These are phyloP conservation scores for Phytophthora crassamura DNA, from an alignment of 352 stramenopile species.

Conservation along the genomic window DNA sequence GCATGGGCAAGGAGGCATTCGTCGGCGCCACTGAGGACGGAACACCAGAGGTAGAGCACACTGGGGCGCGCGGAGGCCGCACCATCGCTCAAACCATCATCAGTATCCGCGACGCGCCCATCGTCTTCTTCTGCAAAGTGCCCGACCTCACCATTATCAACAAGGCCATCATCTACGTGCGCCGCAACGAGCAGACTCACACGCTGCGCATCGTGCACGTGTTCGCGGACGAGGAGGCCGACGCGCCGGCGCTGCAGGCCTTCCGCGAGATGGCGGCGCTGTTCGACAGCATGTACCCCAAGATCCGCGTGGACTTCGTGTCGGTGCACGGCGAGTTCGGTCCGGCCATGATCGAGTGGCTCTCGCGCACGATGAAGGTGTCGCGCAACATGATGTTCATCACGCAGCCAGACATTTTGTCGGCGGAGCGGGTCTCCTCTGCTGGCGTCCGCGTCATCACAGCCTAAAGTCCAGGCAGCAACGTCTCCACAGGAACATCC, in stretches of 20 bases:
- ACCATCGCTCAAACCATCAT: conserved; percentile 79
- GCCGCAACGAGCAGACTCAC: conserved; percentile 91
- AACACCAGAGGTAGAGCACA: conserved; percentile 41
- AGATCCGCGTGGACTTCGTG: conserved; percentile 84
- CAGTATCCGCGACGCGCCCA: conserved; percentile 81
- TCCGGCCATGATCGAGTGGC: conserved; percentile 77
- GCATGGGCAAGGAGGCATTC: conserved; percentile 14
- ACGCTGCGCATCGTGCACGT: conserved; percentile 90
- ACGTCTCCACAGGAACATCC: too few relatives aligned
- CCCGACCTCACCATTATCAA: conserved; percentile 92
- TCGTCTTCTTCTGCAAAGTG: conserved; percentile 94
- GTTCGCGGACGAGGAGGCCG: conserved; percentile 23
- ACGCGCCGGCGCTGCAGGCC: conserved; percentile 12
- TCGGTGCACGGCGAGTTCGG: conserved; percentile 62
- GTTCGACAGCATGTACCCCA: conserved; percentile 88
- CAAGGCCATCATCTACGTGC: conserved; percentile 95
- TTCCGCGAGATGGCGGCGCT: conserved; percentile 57
- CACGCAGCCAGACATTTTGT: conserved; percentile 69
- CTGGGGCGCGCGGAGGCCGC: conserved; percentile 73
- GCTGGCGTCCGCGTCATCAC: conserved; percentile 87
- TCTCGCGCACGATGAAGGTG: conserved; percentile 67
- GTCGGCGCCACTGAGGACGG: conserved; percentile 12
- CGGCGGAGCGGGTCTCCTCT: conserved; percentile 72
- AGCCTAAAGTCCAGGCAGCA: too few relatives aligned
- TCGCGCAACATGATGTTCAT: conserved; percentile 92